phyloP scores from a whole-genome alignment of 352 stramenopile species.

The Halophytophthora polymorphica region DNA sequence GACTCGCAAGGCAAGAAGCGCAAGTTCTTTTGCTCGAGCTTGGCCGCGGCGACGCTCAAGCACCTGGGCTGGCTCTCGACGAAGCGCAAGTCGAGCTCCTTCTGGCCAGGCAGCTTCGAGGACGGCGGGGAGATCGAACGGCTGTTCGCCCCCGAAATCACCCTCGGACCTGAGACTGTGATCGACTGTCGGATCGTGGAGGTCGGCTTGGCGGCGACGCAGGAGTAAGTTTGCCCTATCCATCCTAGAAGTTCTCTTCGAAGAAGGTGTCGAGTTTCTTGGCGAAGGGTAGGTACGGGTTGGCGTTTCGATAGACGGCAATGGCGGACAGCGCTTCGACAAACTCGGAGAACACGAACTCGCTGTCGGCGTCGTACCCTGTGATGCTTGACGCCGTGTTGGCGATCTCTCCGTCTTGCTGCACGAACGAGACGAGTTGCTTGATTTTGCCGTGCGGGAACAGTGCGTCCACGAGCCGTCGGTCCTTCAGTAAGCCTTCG shows the following conservation, averaged over 20 bases:
- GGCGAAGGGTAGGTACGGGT: slow-evolving; percentile 69
- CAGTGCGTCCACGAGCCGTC: slow-evolving; percentile 59
- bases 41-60: slow-evolving; percentile 76
- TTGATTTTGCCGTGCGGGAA: slow-evolving; percentile 76
- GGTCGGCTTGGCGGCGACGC: slow-evolving; percentile 52
- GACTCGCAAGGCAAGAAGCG: slow-evolving; percentile 31
- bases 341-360: slow-evolving; percentile 82
- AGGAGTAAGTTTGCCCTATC: slow-evolving; percentile 10
- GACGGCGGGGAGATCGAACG: slow-evolving; percentile 72
- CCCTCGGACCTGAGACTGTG: slow-evolving; percentile 52
- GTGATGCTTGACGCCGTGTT: slow-evolving; percentile 32
- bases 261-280: slow-evolving; percentile 80
- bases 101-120: slow-evolving; percentile 84
- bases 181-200: slow-evolving; percentile 84
- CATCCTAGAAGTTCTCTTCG: slow-evolving; percentile 62
- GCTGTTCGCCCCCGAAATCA: slow-evolving; percentile 39
- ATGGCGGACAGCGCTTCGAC: slow-evolving; percentile 71
- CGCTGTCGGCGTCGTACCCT: slow-evolving; percentile 55
- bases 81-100: slow-evolving; percentile 65
- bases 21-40: slow-evolving; percentile 87
- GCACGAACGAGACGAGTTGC: slow-evolving; percentile 71
- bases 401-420: slow-evolving; percentile 66
- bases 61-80: slow-evolving; percentile 75
- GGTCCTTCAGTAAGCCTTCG: slow-evolving; percentile 68
- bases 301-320: slow-evolving; percentile 71